These are phyloP conservation scores for Candida anglica DNA, from an alignment of 805 yeast species.

Conservation along the genomic window DNA sequence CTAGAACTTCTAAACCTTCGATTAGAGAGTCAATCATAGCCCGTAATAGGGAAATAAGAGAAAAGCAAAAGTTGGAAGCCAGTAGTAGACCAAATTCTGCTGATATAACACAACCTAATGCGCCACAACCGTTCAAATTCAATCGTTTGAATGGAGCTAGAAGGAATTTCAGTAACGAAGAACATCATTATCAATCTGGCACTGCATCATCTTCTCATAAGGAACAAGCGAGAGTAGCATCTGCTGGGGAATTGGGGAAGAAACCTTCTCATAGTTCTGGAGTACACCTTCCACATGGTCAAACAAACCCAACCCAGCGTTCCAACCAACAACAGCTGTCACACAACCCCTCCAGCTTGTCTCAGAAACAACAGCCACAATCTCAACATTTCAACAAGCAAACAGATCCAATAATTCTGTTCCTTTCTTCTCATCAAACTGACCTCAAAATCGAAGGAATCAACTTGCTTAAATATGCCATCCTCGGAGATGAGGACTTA, in stretches of 20 bases:
- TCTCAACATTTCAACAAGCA: slow-evolving; percentile 15
- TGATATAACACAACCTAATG: no score
- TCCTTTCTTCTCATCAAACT: slow-evolving; percentile 27
- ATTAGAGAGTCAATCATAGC: slow-evolving; percentile 45
- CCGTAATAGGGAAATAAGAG: slow-evolving; percentile 35
- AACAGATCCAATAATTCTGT: slow-evolving; percentile 33
- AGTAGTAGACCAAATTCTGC: slow-evolving; percentile 17
- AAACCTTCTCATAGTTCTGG: no score
- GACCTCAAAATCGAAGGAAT: slow-evolving; percentile 33
- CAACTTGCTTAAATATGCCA: slow-evolving; percentile 32
- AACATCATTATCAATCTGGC: no score
- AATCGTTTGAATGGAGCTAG: slow-evolving; percentile 2
- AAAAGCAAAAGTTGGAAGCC: slow-evolving; percentile 14
- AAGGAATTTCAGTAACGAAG: slow-evolving; percentile 1
- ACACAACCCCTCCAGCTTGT: no score
- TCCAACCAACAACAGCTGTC: slow-evolving; percentile 1
- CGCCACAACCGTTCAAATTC: slow-evolving; percentile 8
- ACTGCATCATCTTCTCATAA: neutral
- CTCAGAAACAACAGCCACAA: no score
- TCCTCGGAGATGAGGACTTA: slow-evolving; percentile 31
- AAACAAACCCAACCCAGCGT: no score
- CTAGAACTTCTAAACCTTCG: slow-evolving; percentile 37
- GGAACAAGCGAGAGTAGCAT: neutral
- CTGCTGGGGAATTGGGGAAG: slow-evolving; percentile 1
- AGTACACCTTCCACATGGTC: no score